Evolutionary conservation across 257 asterid species (phyloP), one percentile per base, ranked within the genome.

Genomic region (Solanum lignicaule): DNA sequence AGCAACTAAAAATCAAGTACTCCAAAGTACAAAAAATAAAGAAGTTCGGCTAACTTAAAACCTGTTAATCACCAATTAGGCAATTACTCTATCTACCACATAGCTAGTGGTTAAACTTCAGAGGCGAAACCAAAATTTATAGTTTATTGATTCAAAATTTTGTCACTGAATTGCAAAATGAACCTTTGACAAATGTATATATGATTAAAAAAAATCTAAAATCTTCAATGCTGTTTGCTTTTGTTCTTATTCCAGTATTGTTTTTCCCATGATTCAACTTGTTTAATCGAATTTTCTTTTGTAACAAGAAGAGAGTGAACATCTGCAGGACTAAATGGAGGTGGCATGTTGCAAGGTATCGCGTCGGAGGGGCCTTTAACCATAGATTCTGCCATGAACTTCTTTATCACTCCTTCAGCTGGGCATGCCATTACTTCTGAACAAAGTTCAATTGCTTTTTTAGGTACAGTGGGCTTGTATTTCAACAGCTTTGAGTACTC

Each of bases 361-460:
- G 87, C 75, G 32, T 60, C 27, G 4, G 91, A 58, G 33, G 98
- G 97, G 11, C 95, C 92, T 55, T 81, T 86, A 11, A 90, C 95
- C 78, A 93, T 46, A 15, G 98, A 93, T n/a, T 96, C 98, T 13
- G n/a, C 75, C 98, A 95, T 94, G 92, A 93, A 94, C 46, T 94
- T 55, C 94, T 91, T 93, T 88, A 73, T 86, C 43, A 87, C 13
- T 9, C 97, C 95, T 43, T 87, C 29, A 1, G 95, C 90, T 21
- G 86, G 35, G 73, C 99, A 96, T 15, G 94, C 94, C 94, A 96
- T 89, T 3, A 88, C 38, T 87, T 96, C 98, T 0, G 98, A 93
- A 78, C 99, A 96, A 31, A 96, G 91, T 69, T 96, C 95, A 3
- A 93, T 88, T 0, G 98, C 98, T 27, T 46, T 83, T 75, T 36